Percentiles rank a stretch among this genome's conserved stretches.
Evolutionary conservation across 1,284 basidiomycete genomes (phyloP).

Genomic region (Porogramme epimiltina): DNA sequence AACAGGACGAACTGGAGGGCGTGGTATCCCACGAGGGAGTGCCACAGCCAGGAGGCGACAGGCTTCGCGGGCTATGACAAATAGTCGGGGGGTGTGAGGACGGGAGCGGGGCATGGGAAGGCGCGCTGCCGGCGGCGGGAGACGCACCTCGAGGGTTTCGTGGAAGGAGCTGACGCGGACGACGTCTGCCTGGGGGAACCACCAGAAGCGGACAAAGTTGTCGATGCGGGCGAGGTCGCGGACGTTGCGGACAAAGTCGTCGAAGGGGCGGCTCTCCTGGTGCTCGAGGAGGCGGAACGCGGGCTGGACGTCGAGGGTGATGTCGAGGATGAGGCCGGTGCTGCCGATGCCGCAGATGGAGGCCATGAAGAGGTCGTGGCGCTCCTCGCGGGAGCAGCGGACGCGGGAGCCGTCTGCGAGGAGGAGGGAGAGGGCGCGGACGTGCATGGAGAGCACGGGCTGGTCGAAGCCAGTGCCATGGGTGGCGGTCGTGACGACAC

Average conservation of each 20-base stretch:
- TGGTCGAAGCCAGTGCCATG: slow-evolving; percentile 89
- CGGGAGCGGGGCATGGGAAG: background rate
- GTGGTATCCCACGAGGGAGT: slow-evolving; percentile 72
- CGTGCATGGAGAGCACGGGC: slow-evolving; percentile 84
- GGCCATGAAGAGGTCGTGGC: slow-evolving; percentile 84
- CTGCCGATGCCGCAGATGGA: slow-evolving; percentile 94
- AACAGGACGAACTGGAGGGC: slow-evolving; percentile 82
- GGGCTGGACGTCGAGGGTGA: slow-evolving; percentile 80
- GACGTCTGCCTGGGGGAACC: slow-evolving; percentile 84
- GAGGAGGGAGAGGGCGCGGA: slow-evolving; percentile 76
- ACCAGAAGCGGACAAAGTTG: slow-evolving; percentile 93
- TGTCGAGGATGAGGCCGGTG: slow-evolving; percentile 86
- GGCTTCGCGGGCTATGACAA: slow-evolving; percentile 48
- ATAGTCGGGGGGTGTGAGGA: slow-evolving; percentile 21
- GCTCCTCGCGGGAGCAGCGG: slow-evolving; percentile 66
- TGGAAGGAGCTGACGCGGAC: slow-evolving; percentile 78
- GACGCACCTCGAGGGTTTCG: slow-evolving; percentile 74
- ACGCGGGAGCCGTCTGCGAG: slow-evolving; percentile 72
- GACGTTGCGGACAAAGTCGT: slow-evolving; percentile 59
- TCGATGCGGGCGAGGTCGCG: slow-evolving; percentile 64
- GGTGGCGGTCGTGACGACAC: slow-evolving; percentile 92
- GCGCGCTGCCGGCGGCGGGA: slow-evolving; percentile 4
- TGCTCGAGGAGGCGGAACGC: slow-evolving; percentile 85
- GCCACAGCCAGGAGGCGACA: slow-evolving; percentile 66
- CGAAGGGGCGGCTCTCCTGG: slow-evolving; percentile 67